These are phyloP conservation scores for Diaporthe velutina DNA, from an alignment of 2,329 filamentous ascomycete species.

Conservation along the genomic window DNA sequence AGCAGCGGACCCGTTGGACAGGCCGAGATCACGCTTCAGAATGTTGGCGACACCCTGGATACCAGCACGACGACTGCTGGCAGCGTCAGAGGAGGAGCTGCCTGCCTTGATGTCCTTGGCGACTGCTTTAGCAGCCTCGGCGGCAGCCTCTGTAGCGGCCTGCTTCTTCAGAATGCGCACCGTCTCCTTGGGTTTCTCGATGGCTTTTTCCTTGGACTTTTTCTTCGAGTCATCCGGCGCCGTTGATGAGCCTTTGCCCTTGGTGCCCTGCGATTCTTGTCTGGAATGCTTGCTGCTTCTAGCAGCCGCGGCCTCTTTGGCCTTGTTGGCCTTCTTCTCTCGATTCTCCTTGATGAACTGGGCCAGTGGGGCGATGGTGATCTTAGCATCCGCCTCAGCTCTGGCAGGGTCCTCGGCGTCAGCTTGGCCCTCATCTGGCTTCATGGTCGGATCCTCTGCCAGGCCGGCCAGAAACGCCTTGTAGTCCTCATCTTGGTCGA, in stretches of 20 bases:
- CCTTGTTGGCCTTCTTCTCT: conserved; percentile 88
- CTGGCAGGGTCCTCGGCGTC: conserved; percentile 63
- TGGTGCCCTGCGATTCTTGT: conserved; percentile 65
- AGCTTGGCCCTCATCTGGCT: conserved; percentile 61
- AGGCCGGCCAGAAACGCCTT: conserved; percentile 91
- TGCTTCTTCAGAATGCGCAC: conserved; percentile 75
- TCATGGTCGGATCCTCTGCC: conserved; percentile 71
- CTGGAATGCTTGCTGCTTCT: conserved; percentile 69
- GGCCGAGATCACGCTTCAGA: conserved; percentile 74
- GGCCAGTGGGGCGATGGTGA: conserved; percentile 84
- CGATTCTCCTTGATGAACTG: conserved; percentile 81
- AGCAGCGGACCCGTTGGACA: conserved; percentile 73
- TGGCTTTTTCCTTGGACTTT: conserved; percentile 67
- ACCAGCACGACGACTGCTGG: conserved; percentile 70
- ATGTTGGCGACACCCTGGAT: conserved; percentile 75
- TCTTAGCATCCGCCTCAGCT: conserved; percentile 66
- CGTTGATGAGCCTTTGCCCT: conserved; percentile 56
- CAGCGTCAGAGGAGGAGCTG: conserved; percentile 49
- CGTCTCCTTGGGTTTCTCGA: conserved; percentile 67
- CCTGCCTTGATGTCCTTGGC: conserved; percentile 52
- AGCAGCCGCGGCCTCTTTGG: conserved; percentile 67
- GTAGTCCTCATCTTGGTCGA: conserved; percentile 96
- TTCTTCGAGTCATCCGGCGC: conserved; percentile 62
- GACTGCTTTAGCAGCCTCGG: conserved; percentile 59
- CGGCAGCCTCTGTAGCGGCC: conserved; percentile 62